Base-by-base conservation (phyloP, 2,329 filamentous ascomycete genomes). In the Pestalotiopsis sp. region DNA sequence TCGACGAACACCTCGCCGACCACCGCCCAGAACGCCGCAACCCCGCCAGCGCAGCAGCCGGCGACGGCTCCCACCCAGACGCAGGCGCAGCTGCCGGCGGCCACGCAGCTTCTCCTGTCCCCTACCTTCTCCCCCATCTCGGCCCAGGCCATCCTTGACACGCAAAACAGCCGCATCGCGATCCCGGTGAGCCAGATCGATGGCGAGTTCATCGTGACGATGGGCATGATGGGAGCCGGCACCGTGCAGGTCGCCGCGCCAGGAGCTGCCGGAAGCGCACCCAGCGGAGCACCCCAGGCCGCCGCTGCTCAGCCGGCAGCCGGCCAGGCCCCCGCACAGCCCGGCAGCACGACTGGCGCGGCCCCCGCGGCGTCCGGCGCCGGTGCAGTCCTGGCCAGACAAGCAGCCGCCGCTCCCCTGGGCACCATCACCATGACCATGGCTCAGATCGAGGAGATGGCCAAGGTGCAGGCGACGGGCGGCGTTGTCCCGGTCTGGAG, bases 161-260 rank as follows among this genome's bases (percentile, higher is more conserved):
- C 61, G 38, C 70, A 73, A 52, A 72, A 72, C 17, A 67, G 65
- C 52, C 72, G 72, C 38, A 70, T 73, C 38, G 72, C 71, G 23
- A 70, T 73, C 4, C 71, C 72, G 23, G 71, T 73, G 2, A 70
- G 41, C 57, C 69, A 72, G 59, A 69, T 73, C 12, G 72, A 73
- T 45, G 72, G 72, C 63, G 72, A 73, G 63, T 73, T 73, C 58
- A 73, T 73, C 7, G 61, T 73, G 17, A 72, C 71, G 17, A 73
- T 73, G 72, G 66, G 69, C 49, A 69, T 73, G 17, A 67, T 69
- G 63, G 68, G 65, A 11, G 17, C 65, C 27, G 65, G 65, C 11
- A 59, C 52, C 12, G 36, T 67, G 20, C 65, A 67, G 38, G 65
- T 67, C 36, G 27, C 36, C 7, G 52, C 65, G 3, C 52, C 52